These are phyloP conservation scores for Colletotrichum sp. DNA, from an alignment of 2,329 filamentous ascomycete species.

Conservation along the genomic window DNA sequence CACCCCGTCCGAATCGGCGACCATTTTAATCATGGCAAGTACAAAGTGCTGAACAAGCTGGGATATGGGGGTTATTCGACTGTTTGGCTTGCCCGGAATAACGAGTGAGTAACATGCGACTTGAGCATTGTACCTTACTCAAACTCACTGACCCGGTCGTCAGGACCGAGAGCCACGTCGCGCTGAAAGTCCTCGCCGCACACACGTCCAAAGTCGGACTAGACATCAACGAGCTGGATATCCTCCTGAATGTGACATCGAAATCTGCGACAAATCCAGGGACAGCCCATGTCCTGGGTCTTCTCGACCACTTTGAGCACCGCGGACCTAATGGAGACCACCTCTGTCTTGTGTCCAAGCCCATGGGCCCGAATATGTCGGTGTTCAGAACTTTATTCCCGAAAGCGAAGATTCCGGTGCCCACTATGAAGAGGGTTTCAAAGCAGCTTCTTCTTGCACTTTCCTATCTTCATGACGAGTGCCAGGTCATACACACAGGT, in stretches of 20 bases:
- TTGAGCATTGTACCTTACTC: neutral
- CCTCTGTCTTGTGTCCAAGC: neutral
- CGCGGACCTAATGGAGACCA: neutral
- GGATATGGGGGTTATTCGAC: neutral
- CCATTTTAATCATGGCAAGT: neutral
- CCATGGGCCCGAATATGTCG: neutral
- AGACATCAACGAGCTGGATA: neutral
- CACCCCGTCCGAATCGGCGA: neutral
- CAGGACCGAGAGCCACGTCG: neutral
- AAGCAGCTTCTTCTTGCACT: neutral
- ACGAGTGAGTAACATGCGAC: neutral
- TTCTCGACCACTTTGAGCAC: neutral
- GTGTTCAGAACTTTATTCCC: neutral
- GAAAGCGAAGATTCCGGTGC: neutral
- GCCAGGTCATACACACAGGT: neutral
- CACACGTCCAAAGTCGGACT: accelerated
- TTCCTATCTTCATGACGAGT: neutral
- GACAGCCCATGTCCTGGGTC: neutral
- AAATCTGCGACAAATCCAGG: neutral
- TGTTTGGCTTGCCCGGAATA: neutral
- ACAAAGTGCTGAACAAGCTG: neutral
- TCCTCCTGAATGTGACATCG: accelerated
- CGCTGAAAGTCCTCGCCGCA: neutral
- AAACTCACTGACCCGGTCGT: neutral
- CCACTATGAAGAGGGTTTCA: neutral